These are phyloP conservation scores for Colletotrichum sp. DNA, from an alignment of 2,329 filamentous ascomycete genomes.

Conservation along the genomic window DNA sequence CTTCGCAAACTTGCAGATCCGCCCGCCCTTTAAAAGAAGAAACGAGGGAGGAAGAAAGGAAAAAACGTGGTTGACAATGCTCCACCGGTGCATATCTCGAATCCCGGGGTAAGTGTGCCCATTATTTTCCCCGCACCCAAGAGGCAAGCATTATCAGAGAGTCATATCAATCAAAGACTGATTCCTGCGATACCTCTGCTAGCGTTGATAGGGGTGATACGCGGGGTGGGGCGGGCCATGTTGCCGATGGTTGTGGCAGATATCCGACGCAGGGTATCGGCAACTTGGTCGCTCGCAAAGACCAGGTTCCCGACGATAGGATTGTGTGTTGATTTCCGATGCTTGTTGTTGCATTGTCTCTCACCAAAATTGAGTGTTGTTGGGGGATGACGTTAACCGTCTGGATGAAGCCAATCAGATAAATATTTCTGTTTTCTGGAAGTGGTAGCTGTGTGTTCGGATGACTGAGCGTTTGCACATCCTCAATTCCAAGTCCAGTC, in stretches of 20 bases:
- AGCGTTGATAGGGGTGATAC: slow-evolving; percentile 8
- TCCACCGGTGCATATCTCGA: background rate
- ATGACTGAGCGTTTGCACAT: background rate
- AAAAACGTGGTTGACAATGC: background rate
- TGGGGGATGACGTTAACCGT: background rate
- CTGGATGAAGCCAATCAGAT: background rate
- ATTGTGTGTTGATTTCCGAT: background rate
- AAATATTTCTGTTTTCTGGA: background rate
- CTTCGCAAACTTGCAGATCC: background rate
- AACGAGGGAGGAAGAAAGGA: background rate
- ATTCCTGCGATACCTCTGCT: slow-evolving; percentile 1
- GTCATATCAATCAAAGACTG: background rate
- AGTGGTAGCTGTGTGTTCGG: no score
- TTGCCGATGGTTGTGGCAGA: slow-evolving; percentile 12
- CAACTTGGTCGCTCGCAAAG: no score
- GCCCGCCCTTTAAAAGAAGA: background rate
- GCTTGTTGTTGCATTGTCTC: background rate
- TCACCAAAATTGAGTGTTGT: no score
- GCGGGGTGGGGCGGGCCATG: background rate
- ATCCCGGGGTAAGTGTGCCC: background rate
- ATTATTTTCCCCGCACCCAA: slow-evolving; percentile 6
- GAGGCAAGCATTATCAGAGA: background rate
- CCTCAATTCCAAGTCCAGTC: no score
- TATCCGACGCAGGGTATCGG: slow-evolving; percentile 13
- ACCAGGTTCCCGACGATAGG: background rate